Evolutionary conservation across 148 eudicot genomes (phyloP), one percentile per base, ranked within the genome.

Genomic region (Vaccinium macrocarpon): DNA sequence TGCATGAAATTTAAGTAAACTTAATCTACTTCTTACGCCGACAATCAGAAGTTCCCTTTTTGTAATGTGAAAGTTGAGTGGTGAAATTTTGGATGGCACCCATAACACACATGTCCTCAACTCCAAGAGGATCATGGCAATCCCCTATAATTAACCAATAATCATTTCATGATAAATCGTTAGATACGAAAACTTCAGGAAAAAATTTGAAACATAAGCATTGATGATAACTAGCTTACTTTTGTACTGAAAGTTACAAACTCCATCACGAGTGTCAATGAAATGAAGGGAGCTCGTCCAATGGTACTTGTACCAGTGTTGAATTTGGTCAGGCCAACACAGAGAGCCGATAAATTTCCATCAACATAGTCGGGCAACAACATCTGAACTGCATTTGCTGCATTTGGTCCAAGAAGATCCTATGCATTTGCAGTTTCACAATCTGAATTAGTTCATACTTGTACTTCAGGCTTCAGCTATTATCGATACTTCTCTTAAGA

Each of bases 271-370:
- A 3, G 99, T 92, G 86, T 97, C 99, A 18, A 97, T 97, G 88
- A 97, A 95, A 84, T 97, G 99, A 89, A 97, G 98, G 29, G 98
- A 88, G 89, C 98, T 97, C 1, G 98, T 86, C 98, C 99, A 97
- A 1, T 92, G 83, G 82, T 95, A 95, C 59, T 84, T 93, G 90
- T 97, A 94, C 99, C 98, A 95, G 86, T 97, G 98, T 15, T 98
- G 84, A 0, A 97, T 91, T 90, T 95, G 99, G 86, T 97, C 99
- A 1, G 99, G 96, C 99, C 99, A 97, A 94, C 96, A 78, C 99
- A 93, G 12, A 95, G 82, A 25, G 93, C 91, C 0, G 99, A 97
- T 78, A 97, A 86, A 78, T 97, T 86, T 3, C 99, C 98, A 18
- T 90, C 72, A 11, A 86, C 89, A 11, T 93, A 81, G 27, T 95